A percentile compares a stretch with the other conserved stretches of the same genome.
Conservation (phyloP, 176 grass and related monocot genomes). For the Canna indica region DNA sequence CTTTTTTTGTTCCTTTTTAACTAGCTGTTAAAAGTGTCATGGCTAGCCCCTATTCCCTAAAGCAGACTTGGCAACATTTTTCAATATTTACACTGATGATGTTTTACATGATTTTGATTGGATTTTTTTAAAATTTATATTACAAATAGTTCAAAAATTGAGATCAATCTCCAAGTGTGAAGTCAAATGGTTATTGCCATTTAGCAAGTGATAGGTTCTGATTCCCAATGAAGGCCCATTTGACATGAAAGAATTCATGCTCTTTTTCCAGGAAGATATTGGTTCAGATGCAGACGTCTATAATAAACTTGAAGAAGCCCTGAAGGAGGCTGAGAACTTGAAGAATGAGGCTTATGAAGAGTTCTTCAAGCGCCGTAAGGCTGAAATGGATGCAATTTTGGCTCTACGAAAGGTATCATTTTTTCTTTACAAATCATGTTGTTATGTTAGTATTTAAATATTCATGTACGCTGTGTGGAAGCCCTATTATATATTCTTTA, state of each 20-base stretch:
- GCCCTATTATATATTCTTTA: not conserved
- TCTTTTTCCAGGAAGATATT: constrained; percentile 31
- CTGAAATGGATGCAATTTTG: constrained; percentile 32
- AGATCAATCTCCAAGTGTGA: not conserved
- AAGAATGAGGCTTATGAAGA: constrained; percentile 41
- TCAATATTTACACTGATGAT: not conserved
- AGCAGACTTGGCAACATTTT: not conserved
- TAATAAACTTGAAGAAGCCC: constrained; percentile 32
- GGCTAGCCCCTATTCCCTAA: not conserved
- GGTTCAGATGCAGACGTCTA: constrained; percentile 29
- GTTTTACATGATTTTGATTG: not conserved
- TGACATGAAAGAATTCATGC: not conserved
- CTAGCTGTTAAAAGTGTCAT: not conserved
- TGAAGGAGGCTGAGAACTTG: constrained; percentile 31
- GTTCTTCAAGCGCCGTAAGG: constrained; percentile 45
- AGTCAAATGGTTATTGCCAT: not conserved
- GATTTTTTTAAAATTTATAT: not conserved
- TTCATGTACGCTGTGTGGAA: not conserved
- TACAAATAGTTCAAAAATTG: not conserved
- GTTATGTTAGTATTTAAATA: not conserved
- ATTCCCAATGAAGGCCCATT: not conserved
- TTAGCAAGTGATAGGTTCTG: not conserved
- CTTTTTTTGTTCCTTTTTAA: too few species aligned
- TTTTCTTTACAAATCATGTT: constrained; percentile 4
- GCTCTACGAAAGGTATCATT: constrained; percentile 41